phyloP scores from a whole-genome alignment of 2,329 filamentous ascomycete species.

The Paraphaeosphaeria sporulosa region DNA sequence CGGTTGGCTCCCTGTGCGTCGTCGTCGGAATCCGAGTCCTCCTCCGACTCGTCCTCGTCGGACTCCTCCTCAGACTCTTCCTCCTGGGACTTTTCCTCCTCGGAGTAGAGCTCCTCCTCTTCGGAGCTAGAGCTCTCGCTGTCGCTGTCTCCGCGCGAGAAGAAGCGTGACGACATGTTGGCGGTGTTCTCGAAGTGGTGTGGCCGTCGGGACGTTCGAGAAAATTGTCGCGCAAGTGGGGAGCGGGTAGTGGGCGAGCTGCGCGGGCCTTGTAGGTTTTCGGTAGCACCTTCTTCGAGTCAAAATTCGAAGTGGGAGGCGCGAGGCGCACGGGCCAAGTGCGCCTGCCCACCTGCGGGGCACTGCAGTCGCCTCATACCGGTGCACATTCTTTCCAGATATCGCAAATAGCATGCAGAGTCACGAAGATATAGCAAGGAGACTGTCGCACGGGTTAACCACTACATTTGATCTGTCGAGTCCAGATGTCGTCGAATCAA shows the following conservation, averaged over 20 bases:
- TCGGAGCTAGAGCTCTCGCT: slow-evolving; percentile 96
- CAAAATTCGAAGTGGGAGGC: slow-evolving; percentile 16
- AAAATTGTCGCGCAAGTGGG: slow-evolving; percentile 10
- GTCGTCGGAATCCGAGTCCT: slow-evolving; percentile 55
- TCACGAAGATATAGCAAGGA: background rate
- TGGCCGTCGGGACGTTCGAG: slow-evolving; percentile 6
- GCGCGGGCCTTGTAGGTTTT: slow-evolving; percentile 8
- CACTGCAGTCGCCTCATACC: background rate
- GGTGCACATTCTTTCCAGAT: background rate
- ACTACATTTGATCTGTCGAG: background rate
- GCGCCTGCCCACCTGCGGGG: too few species aligned
- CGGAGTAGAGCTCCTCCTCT: slow-evolving; percentile 95
- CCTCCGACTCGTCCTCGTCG: slow-evolving; percentile 67
- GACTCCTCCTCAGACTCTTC: slow-evolving; percentile 49
- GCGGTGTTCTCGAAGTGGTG: slow-evolving; percentile 24
- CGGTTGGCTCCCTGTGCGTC: slow-evolving; percentile 75
- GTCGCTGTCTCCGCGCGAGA: slow-evolving; percentile 67
- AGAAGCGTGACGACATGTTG: slow-evolving; percentile 79
- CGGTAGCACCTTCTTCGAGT: slow-evolving; percentile 5
- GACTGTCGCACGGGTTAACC: background rate
- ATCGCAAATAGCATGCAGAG: background rate
- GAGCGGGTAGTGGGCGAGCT: slow-evolving; percentile 9
- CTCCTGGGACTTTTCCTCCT: slow-evolving; percentile 64
- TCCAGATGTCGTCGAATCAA: background rate
- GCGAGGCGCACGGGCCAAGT: background rate